phyloP scores from a whole-genome alignment of 192 early-diverging fungal genomes.

The Mortierella hygrophila region DNA sequence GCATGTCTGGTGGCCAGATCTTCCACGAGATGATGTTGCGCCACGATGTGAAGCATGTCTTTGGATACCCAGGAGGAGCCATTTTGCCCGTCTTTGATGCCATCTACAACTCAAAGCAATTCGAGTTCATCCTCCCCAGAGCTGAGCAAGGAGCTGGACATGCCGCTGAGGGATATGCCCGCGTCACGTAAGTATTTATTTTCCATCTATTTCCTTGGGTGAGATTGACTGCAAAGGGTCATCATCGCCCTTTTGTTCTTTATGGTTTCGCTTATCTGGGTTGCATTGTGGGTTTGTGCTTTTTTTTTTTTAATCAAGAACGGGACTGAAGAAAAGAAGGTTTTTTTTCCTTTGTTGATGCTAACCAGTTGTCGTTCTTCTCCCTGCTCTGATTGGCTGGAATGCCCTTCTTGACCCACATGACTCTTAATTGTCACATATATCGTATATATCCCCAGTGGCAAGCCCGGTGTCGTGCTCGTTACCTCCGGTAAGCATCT shows the following conservation, averaged over 20 bases:
- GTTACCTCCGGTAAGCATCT: conserved; percentile 40
- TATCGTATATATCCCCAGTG: conserved; percentile 53
- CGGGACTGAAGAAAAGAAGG: conserved; percentile 1
- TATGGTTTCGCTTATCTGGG: conserved; percentile 47
- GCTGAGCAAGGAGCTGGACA: conserved; percentile 99
- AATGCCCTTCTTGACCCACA: background rate
- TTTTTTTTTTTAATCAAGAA: background rate
- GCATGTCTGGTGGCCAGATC: conserved; percentile 97
- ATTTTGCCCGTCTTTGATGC: conserved; percentile 99
- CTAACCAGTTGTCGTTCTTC: conserved; percentile 4
- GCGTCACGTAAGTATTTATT: conserved; percentile 75
- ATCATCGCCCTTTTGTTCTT: conserved; percentile 8
- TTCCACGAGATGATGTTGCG: conserved; percentile 99
- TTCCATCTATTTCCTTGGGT: background rate
- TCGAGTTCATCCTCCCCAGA: conserved; percentile 96
- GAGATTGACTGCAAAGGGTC: background rate
- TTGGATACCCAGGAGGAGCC: conserved; percentile 99
- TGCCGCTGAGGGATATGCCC: conserved; percentile 98
- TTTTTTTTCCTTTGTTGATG: background rate
- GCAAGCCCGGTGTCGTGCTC: conserved; percentile 79
- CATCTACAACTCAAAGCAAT: conserved; percentile 95
- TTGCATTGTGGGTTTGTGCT: background rate
- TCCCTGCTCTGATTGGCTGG: conserved; percentile 3
- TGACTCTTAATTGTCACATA: conserved; percentile 27
- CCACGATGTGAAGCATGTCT: conserved; percentile 92